Evolutionary conservation across 306 rosid species (phyloP).

Genomic region (Trichosanthes cucumerina): DNA sequence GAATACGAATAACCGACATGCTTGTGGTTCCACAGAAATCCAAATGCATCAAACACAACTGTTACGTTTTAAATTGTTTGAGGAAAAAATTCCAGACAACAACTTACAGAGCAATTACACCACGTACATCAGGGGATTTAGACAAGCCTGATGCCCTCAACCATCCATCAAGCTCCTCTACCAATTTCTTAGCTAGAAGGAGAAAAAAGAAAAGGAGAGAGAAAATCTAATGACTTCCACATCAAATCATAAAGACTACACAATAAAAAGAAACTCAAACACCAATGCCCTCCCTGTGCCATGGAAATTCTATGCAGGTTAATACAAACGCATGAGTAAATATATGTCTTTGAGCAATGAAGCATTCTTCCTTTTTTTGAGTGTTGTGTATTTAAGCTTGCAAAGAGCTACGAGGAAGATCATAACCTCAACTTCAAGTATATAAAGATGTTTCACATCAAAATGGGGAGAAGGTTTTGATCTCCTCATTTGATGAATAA

Average conservation of each 20-base stretch:
- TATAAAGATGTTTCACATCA: background rate
- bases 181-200: constrained; percentile 42
- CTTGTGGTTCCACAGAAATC: constrained; percentile 34
- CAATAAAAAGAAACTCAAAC: background rate
- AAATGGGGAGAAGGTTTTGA: background rate
- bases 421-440: background rate
- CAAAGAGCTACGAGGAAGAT: background rate
- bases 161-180: constrained; percentile 79
- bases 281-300: background rate
- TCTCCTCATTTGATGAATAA: background rate
- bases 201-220: background rate
- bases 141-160: constrained; percentile 42
- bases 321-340: background rate
- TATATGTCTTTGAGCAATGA: background rate
- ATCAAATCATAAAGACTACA: background rate
- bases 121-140: constrained; percentile 67
- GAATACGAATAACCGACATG: constrained; percentile 98
- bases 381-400: background rate
- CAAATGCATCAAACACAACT: constrained; percentile 1
- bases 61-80: background rate
- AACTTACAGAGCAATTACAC: constrained; percentile 94
- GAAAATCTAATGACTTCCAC: background rate
- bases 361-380: background rate
- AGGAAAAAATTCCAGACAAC: background rate
- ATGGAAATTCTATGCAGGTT: background rate